Percentiles rank a stretch among this genome's conserved stretches.
Evolutionary conservation across 1,139 yeast genomes (phyloP).

Genomic region (Candida pseudoviswanathii): DNA sequence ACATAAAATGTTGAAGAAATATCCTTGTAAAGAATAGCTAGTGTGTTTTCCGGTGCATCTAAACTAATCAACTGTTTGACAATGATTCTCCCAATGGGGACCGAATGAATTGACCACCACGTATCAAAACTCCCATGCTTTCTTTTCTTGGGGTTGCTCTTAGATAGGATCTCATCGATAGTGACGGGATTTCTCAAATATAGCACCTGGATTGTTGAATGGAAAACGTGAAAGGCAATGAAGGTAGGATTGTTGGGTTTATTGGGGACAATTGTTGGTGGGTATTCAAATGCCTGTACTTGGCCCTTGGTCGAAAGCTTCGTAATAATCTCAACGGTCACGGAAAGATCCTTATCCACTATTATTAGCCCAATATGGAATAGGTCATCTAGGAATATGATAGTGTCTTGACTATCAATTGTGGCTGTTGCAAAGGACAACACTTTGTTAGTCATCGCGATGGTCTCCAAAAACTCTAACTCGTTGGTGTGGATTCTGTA

Average conservation of each 20-base stretch:
- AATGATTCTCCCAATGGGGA: conserved; percentile 32
- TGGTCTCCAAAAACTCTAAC: neutral
- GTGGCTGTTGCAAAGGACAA: conserved; percentile 11
- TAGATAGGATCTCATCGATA: neutral
- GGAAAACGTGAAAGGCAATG: conserved; percentile 31
- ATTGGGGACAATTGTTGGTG: conserved; percentile 25
- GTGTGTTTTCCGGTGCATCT: conserved; percentile 7
- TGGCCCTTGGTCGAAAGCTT: conserved; percentile 30
- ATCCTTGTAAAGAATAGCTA: conserved; percentile 41
- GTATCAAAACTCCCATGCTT: conserved; percentile 10
- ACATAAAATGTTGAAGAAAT: conserved; percentile 35
- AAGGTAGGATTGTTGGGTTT: conserved; percentile 16
- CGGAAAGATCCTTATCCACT: conserved; percentile 8
- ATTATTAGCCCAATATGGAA: conserved; percentile 9
- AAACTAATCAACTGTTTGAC: conserved; percentile 26
- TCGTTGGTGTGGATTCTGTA: conserved; percentile 8
- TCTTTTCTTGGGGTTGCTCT: conserved; percentile 9
- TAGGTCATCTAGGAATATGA: conserved; percentile 9
- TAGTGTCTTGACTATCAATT: conserved; percentile 4
- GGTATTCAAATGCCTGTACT: conserved; percentile 20
- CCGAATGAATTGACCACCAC: conserved; percentile 18
- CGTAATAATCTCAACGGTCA: conserved; percentile 11
- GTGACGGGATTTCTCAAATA: conserved; percentile 6
- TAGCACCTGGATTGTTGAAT: conserved; percentile 32
- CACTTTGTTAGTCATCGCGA: conserved; percentile 1